phyloP scores from a whole-genome alignment of 2,329 filamentous ascomycete genomes.

The Dendrostoma leiphaemia region DNA sequence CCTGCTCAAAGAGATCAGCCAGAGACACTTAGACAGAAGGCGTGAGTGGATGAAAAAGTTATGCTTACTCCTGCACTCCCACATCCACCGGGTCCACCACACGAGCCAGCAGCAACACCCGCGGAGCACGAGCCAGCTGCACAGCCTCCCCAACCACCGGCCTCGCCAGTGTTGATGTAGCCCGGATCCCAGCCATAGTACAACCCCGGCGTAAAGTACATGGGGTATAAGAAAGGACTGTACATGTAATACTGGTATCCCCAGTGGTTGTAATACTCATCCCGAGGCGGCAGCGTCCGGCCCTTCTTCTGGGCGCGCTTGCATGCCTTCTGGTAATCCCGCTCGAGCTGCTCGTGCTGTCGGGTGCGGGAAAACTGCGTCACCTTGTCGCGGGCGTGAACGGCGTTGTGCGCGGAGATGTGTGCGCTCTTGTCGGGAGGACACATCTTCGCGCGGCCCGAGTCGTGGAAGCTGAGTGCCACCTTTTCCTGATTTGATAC shows the following conservation, averaged over 20 bases:
- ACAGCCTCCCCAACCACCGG: constrained; percentile 40
- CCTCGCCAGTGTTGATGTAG: constrained; percentile 28
- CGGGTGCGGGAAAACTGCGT: constrained; percentile 34
- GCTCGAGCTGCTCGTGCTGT: constrained; percentile 41
- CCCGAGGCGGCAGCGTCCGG: constrained; percentile 42
- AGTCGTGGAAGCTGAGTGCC: constrained; percentile 44
- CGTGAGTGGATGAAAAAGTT: neutral
- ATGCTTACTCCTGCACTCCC: constrained; percentile 24
- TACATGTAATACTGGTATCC: constrained; percentile 51
- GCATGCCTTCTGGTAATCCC: constrained; percentile 54
- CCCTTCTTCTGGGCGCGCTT: constrained; percentile 50
- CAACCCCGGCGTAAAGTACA: constrained; percentile 41
- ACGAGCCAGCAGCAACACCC: constrained; percentile 41
- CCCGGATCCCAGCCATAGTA: constrained; percentile 46
- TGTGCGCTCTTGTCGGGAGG: constrained; percentile 61
- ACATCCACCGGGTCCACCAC: constrained; percentile 39
- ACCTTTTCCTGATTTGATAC: constrained; percentile 44
- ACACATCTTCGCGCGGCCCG: constrained; percentile 47
- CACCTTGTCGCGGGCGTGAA: constrained; percentile 35
- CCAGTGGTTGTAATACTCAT: constrained; percentile 54
- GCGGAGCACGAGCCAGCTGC: constrained; percentile 48
- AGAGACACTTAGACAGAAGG: neutral
- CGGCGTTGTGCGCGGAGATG: constrained; percentile 71
- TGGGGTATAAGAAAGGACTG: constrained; percentile 42
- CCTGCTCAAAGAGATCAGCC: constrained; percentile 5